phyloP scores from a whole-genome alignment of 805 yeast genomes.

The Candida easanensis region DNA sequence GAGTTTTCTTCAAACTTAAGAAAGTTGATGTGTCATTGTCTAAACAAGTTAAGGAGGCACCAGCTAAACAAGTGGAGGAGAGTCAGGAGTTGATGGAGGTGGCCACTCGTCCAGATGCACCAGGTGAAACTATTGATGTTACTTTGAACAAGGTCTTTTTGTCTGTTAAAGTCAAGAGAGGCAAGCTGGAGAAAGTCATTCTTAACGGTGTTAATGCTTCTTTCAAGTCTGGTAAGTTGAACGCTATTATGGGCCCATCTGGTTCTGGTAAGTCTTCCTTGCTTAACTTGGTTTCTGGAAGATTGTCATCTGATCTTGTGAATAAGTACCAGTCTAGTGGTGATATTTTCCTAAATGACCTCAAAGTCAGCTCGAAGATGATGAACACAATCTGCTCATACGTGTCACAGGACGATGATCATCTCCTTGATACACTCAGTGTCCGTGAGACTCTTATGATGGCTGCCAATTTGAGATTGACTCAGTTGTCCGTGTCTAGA shows the following conservation, averaged over 20 bases:
- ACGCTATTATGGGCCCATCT: constrained; percentile 80
- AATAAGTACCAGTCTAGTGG: constrained; percentile 38
- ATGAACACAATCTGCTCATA: constrained; percentile 60
- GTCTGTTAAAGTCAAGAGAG: constrained; percentile 15
- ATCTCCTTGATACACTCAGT: constrained; percentile 66
- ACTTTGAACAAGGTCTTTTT: constrained; percentile 13
- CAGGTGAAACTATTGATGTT: constrained; percentile 17
- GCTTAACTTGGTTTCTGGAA: constrained; percentile 59
- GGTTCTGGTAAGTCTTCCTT: constrained; percentile 77
- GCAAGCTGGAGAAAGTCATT: constrained; percentile 17
- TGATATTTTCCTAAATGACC: constrained; percentile 41
- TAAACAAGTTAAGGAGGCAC: constrained; percentile 17
- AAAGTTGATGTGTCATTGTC: constrained; percentile 31
- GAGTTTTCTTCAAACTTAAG: constrained; percentile 44
- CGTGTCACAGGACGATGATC: constrained; percentile 81
- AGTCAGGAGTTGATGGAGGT: neutral
- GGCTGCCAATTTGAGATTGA: constrained; percentile 69
- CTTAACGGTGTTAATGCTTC: constrained; percentile 21
- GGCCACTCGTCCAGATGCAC: neutral
- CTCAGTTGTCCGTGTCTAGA: constrained; percentile 39
- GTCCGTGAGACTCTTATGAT: constrained; percentile 73
- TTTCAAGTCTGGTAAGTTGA: constrained; percentile 42
- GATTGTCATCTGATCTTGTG: constrained; percentile 39
- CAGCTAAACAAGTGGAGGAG: constrained; percentile 6
- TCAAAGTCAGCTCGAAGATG: constrained; percentile 34